These are phyloP conservation scores for Starmerella sirachaensis DNA, from an alignment of 805 yeast genomes.

Conservation along the genomic window DNA sequence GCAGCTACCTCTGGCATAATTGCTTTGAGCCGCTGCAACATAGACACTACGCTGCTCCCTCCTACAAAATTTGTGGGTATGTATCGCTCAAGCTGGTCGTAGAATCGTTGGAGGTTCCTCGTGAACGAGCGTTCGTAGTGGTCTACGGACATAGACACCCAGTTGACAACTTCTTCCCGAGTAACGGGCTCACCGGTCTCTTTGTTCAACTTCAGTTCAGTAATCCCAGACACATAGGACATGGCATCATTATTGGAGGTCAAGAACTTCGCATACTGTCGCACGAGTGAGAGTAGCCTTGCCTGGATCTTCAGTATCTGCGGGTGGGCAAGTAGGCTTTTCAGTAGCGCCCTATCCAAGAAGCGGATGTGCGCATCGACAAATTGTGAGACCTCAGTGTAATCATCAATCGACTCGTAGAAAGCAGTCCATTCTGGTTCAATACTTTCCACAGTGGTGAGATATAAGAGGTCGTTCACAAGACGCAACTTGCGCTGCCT, in stretches of 20 bases:
- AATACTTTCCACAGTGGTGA: slow-evolving; percentile 47
- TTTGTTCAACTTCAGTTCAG: slow-evolving; percentile 15
- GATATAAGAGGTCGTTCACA: slow-evolving; percentile 42
- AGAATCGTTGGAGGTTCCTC: slow-evolving; percentile 20
- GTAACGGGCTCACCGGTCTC: slow-evolving; percentile 20
- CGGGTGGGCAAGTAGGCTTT: slow-evolving; percentile 53
- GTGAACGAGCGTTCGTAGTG: slow-evolving; percentile 31
- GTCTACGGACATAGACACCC: slow-evolving; percentile 24
- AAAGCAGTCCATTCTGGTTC: slow-evolving; percentile 43
- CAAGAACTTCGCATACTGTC: slow-evolving; percentile 24
- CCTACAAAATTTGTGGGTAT: slow-evolving; percentile 7
- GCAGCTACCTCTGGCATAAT: not conserved
- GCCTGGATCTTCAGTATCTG: slow-evolving; percentile 35
- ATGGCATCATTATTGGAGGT: slow-evolving; percentile 19
- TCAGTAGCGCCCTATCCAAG: slow-evolving; percentile 51
- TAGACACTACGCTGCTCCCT: slow-evolving; percentile 3
- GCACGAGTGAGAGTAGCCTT: slow-evolving; percentile 33
- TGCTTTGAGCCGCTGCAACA: slow-evolving; percentile 9
- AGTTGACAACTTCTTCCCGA: slow-evolving; percentile 22
- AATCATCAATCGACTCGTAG: slow-evolving; percentile 22
- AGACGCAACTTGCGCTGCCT: slow-evolving; percentile 44
- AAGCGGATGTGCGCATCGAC: slow-evolving; percentile 41
- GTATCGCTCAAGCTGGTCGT: slow-evolving; percentile 5
- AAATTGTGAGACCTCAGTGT: slow-evolving; percentile 35
- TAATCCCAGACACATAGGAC: slow-evolving; percentile 22